Conservation (phyloP, 2,329 filamentous ascomycete species). For the Pezicula neosporulosa region DNA sequence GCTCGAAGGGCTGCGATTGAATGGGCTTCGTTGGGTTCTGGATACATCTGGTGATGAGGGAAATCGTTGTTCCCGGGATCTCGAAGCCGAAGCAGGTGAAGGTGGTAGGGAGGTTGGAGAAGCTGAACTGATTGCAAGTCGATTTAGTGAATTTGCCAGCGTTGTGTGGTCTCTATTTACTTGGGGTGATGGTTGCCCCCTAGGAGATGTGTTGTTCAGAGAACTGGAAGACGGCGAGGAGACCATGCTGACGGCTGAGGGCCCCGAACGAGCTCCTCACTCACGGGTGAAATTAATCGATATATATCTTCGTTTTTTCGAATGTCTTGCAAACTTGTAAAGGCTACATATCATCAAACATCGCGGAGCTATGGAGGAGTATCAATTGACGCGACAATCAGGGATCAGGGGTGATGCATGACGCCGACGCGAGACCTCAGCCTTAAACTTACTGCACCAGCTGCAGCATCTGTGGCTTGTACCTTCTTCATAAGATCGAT, state of each 20-base stretch:
- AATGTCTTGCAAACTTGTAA: background rate
- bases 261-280: background rate
- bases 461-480: too few relatives aligned
- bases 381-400: too few relatives aligned
- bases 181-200: slow-evolving; percentile 4
- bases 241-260: background rate
- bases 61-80: background rate
- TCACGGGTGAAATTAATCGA: background rate
- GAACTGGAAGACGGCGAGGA: background rate
- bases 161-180: slow-evolving; percentile 14
- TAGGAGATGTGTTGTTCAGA: background rate
- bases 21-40: slow-evolving; percentile 19
- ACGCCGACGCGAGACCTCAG: background rate
- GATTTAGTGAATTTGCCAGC: slow-evolving; percentile 34
- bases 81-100: background rate
- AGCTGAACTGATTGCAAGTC: slow-evolving; percentile 30
- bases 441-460: background rate
- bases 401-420: too few relatives aligned
- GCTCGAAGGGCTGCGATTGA: slow-evolving; percentile 13
- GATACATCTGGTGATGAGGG: slow-evolving; percentile 23
- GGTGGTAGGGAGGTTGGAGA: background rate
- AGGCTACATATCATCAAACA: background rate
- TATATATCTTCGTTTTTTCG: background rate
- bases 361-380: background rate
- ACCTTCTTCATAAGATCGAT: too few relatives aligned